Evolutionary conservation across 2,329 filamentous ascomycete genomes (phyloP), one percentile per base, ranked within the genome.

Genomic region (Aspergillus brunneoviolaceus): DNA sequence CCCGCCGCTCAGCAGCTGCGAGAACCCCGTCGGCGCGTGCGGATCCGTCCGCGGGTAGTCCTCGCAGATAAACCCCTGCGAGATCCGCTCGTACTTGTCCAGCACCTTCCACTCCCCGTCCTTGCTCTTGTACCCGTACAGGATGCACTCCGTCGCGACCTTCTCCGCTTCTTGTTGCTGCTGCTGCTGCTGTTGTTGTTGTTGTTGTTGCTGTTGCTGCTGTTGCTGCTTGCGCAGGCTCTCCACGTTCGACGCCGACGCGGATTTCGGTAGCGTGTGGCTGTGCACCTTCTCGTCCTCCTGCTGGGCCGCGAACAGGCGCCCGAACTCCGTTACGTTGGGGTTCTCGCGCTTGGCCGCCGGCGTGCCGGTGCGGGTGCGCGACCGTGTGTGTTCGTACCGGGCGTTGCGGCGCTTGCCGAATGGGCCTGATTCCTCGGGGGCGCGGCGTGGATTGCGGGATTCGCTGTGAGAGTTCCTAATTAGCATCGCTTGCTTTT

Each of bases 21-120:
- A 89, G 79, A 89, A 94, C 60, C 89, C 84, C 59, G 84, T 82
- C 70, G 86, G 85, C 63, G 87, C 84, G 58, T 86, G 82, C 2
- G 91, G 90, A n/a, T 94, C 89, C 64, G 90, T 88, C 63, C 94
- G 88, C 9, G 92, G 87, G 76, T 98, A 98, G 77, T 97, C 93
- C 78, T 98, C 94, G 76, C 93, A 93, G 72, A 97, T 91, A 63
- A 86, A 80, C 27, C 93, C 93, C 33, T 79, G 77, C 6, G 91
- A 94, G 48, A 96, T 87, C 61, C 88, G 85, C 79, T 97, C 94
- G 78, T 90, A 98, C 77, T 91, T 91, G 67, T 90, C 87, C 68
- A 98, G 88, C 35, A 92, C 92, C 29, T 93, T 92, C 84, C 95
- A 97, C 71, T 87, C 84, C 7, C 76, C 73, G 4, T 84, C 81